Conservation (phyloP, 1,284 basidiomycete genomes). For the Golubevia pallescens region DNA sequence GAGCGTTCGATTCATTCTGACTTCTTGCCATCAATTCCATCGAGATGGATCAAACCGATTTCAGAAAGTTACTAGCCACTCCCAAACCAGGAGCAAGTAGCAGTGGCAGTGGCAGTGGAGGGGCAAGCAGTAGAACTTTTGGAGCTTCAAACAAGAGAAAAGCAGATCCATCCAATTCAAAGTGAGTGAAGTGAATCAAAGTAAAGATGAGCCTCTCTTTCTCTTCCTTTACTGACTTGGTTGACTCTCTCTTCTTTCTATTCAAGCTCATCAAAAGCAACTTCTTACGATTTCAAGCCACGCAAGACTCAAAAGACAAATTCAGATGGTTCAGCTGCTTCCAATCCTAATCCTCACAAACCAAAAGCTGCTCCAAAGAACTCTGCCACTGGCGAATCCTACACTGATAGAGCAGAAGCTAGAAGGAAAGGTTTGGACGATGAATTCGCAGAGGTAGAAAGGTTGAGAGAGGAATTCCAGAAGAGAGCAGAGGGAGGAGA, state of each 20-base stretch:
- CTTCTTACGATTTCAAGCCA: not conserved
- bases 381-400: slow-evolving; percentile 12
- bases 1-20: too few species aligned
- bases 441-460: slow-evolving; percentile 27
- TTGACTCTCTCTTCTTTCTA: slow-evolving; percentile 19
- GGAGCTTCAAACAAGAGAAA: slow-evolving; percentile 17
- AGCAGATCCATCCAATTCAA: slow-evolving; percentile 11
- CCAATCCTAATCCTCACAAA: slow-evolving; percentile 1
- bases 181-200: slow-evolving; percentile 11
- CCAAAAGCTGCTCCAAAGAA: slow-evolving; percentile 8
- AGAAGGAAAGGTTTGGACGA: slow-evolving; percentile 11
- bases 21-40: too few species aligned
- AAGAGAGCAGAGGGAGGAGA: slow-evolving; percentile 11
- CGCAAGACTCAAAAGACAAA: slow-evolving; percentile 9
- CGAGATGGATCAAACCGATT: slow-evolving; percentile 55
- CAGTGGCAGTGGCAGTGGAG: not conserved
- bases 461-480: slow-evolving; percentile 24
- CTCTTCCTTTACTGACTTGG: slow-evolving; percentile 25
- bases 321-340: not conserved
- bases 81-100: not conserved
- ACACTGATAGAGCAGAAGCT: slow-evolving; percentile 19
- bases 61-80: slow-evolving; percentile 33
- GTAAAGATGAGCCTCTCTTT: slow-evolving; percentile 18
- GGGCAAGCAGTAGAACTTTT: not conserved
- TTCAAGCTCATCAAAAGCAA: slow-evolving; percentile 6